Base-by-base conservation (phyloP, 164 flowering plant species). In the Houttuynia cordata region DNA sequence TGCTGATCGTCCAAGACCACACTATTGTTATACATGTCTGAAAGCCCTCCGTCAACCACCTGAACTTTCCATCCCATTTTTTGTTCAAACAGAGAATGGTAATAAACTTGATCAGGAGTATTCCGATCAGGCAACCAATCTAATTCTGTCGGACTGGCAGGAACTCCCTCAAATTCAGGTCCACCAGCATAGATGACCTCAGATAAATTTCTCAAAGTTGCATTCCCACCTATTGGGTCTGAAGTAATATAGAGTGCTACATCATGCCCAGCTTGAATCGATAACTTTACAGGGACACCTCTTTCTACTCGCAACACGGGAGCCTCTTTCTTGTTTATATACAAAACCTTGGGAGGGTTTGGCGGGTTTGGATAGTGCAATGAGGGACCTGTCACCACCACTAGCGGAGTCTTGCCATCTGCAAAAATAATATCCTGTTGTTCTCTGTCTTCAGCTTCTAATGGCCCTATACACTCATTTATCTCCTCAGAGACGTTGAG, bases 51-150 rank as follows among this genome's bases (percentile, higher is more conserved):
- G 75, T 93, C 99, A 50, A 93, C 99, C 54, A 93, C 99, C 76
- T 87, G 83, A 67, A 90, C 79, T 74, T 75, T 93, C 97, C 97
- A 93, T 25, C 99, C 99, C 99, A 93, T 93, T 69, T 93, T 93
- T 67, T 68, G 80, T 15, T 66, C 73, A 68, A 62, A 93, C 54
- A 83, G 53, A 1, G 97, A 90, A 6, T 90, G 97, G 66, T 93
- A 93, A 65, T 78, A 93, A 49, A 93, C 91, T 60, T 73, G 85
- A 74, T 93, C 94, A 1, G 99, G 99, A 3, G 97, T 93, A 68
- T 93, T 93, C 71, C 99, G 68, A 51, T 88, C 85, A 24, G 99
- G 99, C 14, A 76, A 64, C 99, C 99, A 93, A 59, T 69, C 61
- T 58, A 93, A 76, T 37, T 90, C 96, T 53, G 53, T 79, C 8